A percentile compares a stretch with the other conserved stretches of the same genome.
Conservation (phyloP, 108 stramenopile genomes). For the Pseudonitzschia delicatissima region DNA sequence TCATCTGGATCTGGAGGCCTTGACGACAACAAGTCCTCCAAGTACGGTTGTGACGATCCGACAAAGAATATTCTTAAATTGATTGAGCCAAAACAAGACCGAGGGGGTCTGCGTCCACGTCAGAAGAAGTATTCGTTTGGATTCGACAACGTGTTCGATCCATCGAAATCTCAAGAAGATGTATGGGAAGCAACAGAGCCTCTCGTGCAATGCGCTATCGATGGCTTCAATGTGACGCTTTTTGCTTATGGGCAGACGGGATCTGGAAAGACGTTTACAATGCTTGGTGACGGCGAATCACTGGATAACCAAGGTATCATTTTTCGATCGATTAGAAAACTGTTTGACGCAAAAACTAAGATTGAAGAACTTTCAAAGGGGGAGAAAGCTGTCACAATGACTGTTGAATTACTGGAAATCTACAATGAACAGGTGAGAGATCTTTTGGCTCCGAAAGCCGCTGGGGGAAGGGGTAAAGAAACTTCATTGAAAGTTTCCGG, state of each 20-base stretch:
- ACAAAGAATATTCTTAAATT: slow-evolving; percentile 74
- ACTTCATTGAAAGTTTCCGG: slow-evolving; percentile 54
- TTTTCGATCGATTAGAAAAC: slow-evolving; percentile 63
- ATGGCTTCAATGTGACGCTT: slow-evolving; percentile 90
- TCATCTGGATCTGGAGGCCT: background rate
- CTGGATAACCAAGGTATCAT: slow-evolving; percentile 62
- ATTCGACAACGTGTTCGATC: slow-evolving; percentile 75
- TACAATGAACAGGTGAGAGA: slow-evolving; percentile 97
- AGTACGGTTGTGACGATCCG: slow-evolving; percentile 52
- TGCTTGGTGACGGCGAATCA: slow-evolving; percentile 60
- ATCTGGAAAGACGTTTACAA: slow-evolving; percentile 88
- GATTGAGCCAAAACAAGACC: slow-evolving; percentile 71
- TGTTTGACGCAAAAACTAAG: slow-evolving; percentile 70
- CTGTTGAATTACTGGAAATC: slow-evolving; percentile 93
- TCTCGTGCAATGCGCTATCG: slow-evolving; percentile 79
- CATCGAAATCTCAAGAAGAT: slow-evolving; percentile 57
- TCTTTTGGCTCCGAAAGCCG: slow-evolving; percentile 55
- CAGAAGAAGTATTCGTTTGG: slow-evolving; percentile 67
- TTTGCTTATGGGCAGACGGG: slow-evolving; percentile 91
- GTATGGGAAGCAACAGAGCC: slow-evolving; percentile 84
- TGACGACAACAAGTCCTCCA: slow-evolving; percentile 18
- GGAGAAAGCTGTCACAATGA: slow-evolving; percentile 58
- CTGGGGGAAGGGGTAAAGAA: slow-evolving; percentile 39
- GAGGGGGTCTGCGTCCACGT: slow-evolving; percentile 73
- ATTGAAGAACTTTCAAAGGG: slow-evolving; percentile 46